phyloP scores from a whole-genome alignment of 495 filamentous ascomycete species.

The Hypoxylon fuscum region DNA sequence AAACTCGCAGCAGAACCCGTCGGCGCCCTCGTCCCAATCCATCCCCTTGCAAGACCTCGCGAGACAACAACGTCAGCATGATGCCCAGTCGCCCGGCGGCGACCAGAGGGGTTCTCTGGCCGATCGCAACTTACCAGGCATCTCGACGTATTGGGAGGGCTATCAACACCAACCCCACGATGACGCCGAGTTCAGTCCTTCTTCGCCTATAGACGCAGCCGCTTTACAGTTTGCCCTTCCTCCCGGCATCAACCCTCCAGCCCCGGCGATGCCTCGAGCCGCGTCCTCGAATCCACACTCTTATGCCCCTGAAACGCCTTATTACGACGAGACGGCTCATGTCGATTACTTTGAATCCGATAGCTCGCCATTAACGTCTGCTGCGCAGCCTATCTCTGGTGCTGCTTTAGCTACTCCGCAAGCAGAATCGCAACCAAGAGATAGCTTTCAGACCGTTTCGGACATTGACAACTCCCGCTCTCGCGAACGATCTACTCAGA shows the following conservation, averaged over 20 bases:
- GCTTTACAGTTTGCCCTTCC: constrained; percentile 60
- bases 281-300: constrained; percentile 47
- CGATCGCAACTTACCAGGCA: constrained; percentile 50
- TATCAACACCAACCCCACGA: constrained; percentile 44
- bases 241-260: constrained; percentile 50
- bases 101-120: constrained; percentile 39
- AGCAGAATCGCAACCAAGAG: constrained; percentile 66
- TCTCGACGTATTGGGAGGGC: constrained; percentile 60
- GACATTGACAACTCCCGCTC: constrained; percentile 55
- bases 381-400: constrained; percentile 73
- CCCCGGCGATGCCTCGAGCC: constrained; percentile 22
- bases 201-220: constrained; percentile 56
- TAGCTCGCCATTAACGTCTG: constrained; percentile 68
- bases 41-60: constrained; percentile 88
- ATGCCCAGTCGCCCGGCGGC: constrained; percentile 44
- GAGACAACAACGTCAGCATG: constrained; percentile 61
- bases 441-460: constrained; percentile 68
- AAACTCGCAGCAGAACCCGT: constrained; percentile 36
- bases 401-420: constrained; percentile 58
- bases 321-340: constrained; percentile 62
- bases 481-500: constrained; percentile 52
- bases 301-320: constrained; percentile 52
- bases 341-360: constrained; percentile 76
- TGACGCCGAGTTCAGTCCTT: constrained; percentile 40
- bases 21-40: constrained; percentile 65